Evolutionary conservation across 345 rosid species (phyloP).

Genomic region (Streptanthus diversifolius): DNA sequence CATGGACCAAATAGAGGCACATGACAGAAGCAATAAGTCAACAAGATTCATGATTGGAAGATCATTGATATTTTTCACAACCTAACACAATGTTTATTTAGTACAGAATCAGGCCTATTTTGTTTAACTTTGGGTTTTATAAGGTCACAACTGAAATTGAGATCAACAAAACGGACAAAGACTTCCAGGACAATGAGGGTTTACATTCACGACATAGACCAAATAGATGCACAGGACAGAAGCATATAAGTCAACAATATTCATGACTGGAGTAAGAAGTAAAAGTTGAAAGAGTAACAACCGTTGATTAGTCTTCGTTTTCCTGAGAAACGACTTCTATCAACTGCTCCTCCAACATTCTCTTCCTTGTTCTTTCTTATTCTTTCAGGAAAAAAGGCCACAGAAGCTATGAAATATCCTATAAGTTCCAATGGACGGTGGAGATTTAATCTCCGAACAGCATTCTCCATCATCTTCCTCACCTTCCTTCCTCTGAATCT

Average conservation of each 20-base stretch:
- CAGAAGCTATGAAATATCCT: slow-evolving; percentile 3
- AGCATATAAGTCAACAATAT: not conserved
- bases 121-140: no score
- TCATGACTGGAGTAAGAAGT: not conserved
- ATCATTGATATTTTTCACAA: no score
- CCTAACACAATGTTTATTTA: no score
- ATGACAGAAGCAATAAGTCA: no score
- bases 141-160: no score
- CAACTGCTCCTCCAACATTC: slow-evolving; percentile 19
- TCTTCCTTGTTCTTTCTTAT: slow-evolving; percentile 6
- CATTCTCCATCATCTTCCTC: slow-evolving; percentile 23
- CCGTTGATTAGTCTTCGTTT: slow-evolving; percentile 27
- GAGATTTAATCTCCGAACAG: slow-evolving; percentile 19
- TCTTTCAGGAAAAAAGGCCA: slow-evolving; percentile 1
- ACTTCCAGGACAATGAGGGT: no score
- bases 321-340: slow-evolving; percentile 28
- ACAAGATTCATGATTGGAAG: no score
- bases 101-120: no score
- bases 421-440: slow-evolving; percentile 11
- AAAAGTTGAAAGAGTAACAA: slow-evolving; percentile 19
- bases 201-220: not conserved
- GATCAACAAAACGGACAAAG: no score
- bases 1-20: no score
- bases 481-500: slow-evolving; percentile 25
- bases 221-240: not conserved